Evolutionary conservation across 805 yeast species (phyloP).

Genomic region (Tetrapisispora taiwanensis): DNA sequence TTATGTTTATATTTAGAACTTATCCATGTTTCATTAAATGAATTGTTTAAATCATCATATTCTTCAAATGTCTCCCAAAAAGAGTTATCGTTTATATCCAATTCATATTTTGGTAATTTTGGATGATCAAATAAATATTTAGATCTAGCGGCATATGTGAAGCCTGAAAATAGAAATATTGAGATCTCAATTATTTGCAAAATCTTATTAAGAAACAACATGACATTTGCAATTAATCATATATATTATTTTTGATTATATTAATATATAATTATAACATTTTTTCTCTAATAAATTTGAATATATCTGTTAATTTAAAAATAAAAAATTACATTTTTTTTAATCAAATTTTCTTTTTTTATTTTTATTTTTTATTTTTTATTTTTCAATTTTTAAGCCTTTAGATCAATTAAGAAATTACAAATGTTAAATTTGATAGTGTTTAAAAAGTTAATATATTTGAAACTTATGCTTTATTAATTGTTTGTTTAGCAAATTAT

Average conservation of each 20-base stretch:
- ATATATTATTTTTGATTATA: too few relatives aligned
- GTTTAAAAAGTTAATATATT: too few relatives aligned
- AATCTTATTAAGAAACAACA: neutral
- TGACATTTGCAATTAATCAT: neutral
- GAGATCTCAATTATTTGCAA: neutral
- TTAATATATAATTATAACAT: too few relatives aligned
- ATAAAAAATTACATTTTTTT: too few relatives aligned
- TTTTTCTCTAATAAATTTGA: too few relatives aligned
- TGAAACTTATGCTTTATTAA: neutral
- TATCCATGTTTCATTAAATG: constrained; percentile 34
- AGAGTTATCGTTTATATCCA: constrained; percentile 25
- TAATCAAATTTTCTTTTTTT: too few relatives aligned
- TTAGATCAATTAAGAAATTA: too few relatives aligned
- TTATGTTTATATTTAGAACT: constrained; percentile 21
- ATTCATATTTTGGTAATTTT: neutral
- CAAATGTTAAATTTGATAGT: too few relatives aligned
- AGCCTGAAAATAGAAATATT: neutral
- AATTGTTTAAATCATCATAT: constrained; percentile 28
- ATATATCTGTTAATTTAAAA: too few relatives aligned
- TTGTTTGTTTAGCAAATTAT: neutral
- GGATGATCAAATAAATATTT: neutral
- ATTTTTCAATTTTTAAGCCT: too few relatives aligned
- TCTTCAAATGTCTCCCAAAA: constrained; percentile 57
- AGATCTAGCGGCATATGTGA: neutral
- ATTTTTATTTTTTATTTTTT: too few relatives aligned